Conservation (phyloP, 371 early-diverging fungal species). For the Mortierella sp. region DNA sequence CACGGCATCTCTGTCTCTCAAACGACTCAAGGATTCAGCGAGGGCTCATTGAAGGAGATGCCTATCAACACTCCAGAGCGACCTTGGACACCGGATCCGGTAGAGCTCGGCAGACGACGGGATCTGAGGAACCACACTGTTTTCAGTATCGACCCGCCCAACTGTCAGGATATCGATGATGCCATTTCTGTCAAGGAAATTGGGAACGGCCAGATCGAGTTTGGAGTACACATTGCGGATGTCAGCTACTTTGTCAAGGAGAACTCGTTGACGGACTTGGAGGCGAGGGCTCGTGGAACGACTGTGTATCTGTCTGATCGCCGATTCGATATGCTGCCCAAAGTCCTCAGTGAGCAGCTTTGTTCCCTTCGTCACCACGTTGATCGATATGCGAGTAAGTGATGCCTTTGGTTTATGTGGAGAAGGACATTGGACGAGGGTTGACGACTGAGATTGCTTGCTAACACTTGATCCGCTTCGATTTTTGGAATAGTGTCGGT, state of each 20-base stretch:
- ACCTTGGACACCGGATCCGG: conserved; percentile 72
- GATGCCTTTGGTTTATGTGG: neutral
- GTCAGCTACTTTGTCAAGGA: conserved; percentile 93
- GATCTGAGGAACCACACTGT: conserved; percentile 66
- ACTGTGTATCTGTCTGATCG: conserved; percentile 95
- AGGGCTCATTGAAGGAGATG: conserved; percentile 77
- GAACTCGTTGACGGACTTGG: conserved; percentile 86
- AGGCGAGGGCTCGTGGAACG: conserved; percentile 91
- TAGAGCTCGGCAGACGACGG: conserved; percentile 65
- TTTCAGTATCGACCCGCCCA: conserved; percentile 91
- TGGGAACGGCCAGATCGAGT: conserved; percentile 70
- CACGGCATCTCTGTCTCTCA: conserved; percentile 83
- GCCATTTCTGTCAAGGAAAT: conserved; percentile 84
- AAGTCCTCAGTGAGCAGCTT: conserved; percentile 90
- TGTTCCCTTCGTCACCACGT: conserved; percentile 88
- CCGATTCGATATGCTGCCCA: conserved; percentile 98
- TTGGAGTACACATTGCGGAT: conserved; percentile 99
- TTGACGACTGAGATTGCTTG: neutral
- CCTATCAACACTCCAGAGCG: conserved; percentile 66
- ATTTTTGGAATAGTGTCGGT: conserved; percentile 71
- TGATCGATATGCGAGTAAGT: conserved; percentile 81
- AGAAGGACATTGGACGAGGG: neutral
- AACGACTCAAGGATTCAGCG: conserved; percentile 76
- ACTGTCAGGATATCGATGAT: conserved; percentile 97
- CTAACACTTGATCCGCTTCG: neutral